These are phyloP conservation scores for Nakazawaea ishiwadae DNA, from an alignment of 805 yeast species.

Conservation along the genomic window DNA sequence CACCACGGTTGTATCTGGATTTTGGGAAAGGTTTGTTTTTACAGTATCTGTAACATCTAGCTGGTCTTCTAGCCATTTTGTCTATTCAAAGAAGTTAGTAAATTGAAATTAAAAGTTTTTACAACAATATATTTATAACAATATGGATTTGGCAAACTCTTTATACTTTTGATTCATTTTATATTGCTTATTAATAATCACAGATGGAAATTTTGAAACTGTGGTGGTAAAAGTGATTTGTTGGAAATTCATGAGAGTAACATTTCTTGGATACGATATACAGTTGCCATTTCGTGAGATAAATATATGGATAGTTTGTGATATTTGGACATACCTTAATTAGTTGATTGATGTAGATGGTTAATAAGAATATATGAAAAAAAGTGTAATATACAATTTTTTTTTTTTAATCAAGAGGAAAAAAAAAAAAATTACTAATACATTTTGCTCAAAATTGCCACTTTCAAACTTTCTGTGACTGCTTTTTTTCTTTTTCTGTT, in stretches of 20 bases:
- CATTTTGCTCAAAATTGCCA: neutral
- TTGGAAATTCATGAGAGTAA: no score
- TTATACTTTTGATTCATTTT: no score
- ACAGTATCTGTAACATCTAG: slow-evolving; percentile 99
- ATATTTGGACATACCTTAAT: neutral
- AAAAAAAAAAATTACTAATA: neutral
- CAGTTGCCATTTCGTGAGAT: no score
- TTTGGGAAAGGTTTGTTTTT: slow-evolving; percentile 99
- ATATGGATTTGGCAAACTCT: no score
- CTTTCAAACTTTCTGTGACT: neutral
- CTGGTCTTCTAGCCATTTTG: slow-evolving; percentile 99
- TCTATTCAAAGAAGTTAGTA: neutral
- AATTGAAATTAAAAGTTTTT: neutral
- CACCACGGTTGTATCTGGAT: slow-evolving; percentile 99
- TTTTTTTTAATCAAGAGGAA: neutral
- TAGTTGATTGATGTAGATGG: slow-evolving; percentile 15
- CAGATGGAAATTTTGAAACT: no score
- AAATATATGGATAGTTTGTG: neutral
- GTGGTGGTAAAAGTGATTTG: no score
- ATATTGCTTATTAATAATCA: no score
- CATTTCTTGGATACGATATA: no score
- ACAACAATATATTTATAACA: slow-evolving; percentile 1
- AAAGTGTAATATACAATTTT: neutral
- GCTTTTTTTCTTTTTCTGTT: no score
- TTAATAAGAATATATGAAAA: neutral